Conservation (phyloP, 345 rosid species). For the Sapria himalayana region DNA sequence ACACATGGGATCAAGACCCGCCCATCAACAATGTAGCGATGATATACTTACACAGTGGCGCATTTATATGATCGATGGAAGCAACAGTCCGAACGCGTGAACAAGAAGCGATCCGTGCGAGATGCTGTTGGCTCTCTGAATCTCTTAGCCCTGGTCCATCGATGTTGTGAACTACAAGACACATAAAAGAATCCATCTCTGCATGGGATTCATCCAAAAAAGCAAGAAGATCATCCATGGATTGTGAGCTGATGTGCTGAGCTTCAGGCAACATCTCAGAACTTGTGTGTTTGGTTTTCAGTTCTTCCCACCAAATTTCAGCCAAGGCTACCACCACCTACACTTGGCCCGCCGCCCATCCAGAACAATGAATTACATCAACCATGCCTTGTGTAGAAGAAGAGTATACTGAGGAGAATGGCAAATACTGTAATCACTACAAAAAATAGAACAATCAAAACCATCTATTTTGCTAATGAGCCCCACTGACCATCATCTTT, state of each 20-base stretch:
- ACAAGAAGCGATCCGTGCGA: constrained; percentile 68
- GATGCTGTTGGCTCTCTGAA: constrained; percentile 54
- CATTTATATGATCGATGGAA: constrained; percentile 77
- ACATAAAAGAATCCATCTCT: constrained; percentile 38
- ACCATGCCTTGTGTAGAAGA: too few species aligned
- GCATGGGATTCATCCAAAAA: constrained; percentile 28
- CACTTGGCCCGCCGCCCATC: too few species aligned
- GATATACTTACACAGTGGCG: constrained; percentile 49
- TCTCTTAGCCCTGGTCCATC: constrained; percentile 81
- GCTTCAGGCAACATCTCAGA: constrained; percentile 15
- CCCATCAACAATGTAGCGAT: neutral
- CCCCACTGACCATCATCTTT: too few species aligned
- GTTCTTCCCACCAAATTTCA: constrained; percentile 43
- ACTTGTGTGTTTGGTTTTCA: constrained; percentile 23
- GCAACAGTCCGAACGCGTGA: constrained; percentile 51
- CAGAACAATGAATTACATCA: too few species aligned
- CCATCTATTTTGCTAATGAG: too few species aligned
- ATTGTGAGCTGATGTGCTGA: constrained; percentile 41
- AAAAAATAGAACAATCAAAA: too few species aligned
- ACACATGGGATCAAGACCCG: neutral
- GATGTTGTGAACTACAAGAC: constrained; percentile 60
- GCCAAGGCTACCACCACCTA: constrained; percentile 46
- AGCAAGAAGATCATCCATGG: constrained; percentile 50
- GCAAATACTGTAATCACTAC: too few species aligned
- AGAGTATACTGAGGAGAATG: too few species aligned